Evolutionary conservation across 176 grass and related monocot genomes (phyloP).

Genomic region (Bromus sterilis): DNA sequence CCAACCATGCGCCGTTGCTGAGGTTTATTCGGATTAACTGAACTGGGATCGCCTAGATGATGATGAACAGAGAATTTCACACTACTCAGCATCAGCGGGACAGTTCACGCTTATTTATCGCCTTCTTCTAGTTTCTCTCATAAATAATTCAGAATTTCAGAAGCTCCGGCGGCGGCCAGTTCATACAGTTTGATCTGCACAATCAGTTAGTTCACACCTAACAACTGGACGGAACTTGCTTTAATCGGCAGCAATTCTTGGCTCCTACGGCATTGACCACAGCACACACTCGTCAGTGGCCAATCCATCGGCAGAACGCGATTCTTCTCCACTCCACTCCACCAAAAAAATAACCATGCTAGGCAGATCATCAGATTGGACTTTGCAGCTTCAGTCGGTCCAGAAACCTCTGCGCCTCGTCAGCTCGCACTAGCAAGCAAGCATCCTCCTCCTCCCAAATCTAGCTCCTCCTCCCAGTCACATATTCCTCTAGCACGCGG

Average conservation of each 20-base stretch:
- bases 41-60: not conserved
- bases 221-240: not conserved
- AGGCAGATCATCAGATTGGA: constrained; percentile 20
- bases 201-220: not conserved
- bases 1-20: not conserved
- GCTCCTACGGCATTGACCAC: not conserved
- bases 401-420: constrained; percentile 9
- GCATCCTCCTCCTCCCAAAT: not conserved
- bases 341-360: not conserved
- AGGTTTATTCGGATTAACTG: not conserved
- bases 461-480: not conserved
- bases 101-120: not conserved
- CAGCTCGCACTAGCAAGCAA: constrained; percentile 22
- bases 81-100: too few species aligned
- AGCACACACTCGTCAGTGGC: not conserved
- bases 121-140: not conserved
- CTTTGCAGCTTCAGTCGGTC: constrained; percentile 13
- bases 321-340: constrained; percentile 17
- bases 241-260: not conserved
- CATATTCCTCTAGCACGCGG: not conserved
- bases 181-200: not conserved
- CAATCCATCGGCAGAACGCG: constrained; percentile 35
- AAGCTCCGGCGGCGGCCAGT: not conserved
- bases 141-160: not conserved
- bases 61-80: not conserved